Evolutionary conservation across 2,329 filamentous ascomycete species (phyloP).

Genomic region (Colletotrichum tamarilloi): DNA sequence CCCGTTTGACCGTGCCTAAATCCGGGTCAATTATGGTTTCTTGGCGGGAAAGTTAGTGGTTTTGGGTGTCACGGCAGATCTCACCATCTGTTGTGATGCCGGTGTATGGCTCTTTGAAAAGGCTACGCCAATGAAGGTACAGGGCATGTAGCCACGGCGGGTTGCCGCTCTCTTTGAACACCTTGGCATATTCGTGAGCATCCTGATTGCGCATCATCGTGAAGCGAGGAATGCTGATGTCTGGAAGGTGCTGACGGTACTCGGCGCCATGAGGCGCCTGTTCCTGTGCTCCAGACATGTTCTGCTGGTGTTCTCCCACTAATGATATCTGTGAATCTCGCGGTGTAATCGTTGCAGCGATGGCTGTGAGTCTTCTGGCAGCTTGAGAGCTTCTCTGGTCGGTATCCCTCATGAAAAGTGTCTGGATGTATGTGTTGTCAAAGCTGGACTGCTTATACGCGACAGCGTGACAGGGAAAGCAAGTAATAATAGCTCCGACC

Average conservation of each 20-base stretch:
- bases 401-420: background rate
- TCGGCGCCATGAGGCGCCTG: conserved; percentile 38
- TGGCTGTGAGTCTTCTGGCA: background rate
- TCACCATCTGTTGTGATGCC: conserved; percentile 76
- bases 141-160: conserved; percentile 76
- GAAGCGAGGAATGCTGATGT: conserved; percentile 71
- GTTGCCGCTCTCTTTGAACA: conserved; percentile 66
- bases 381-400: background rate
- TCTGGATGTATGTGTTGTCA: background rate
- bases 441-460: background rate
- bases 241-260: conserved; percentile 71
- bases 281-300: background rate
- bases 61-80: background rate
- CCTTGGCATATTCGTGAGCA: conserved; percentile 69
- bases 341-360: background rate
- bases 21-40: conserved; percentile 14
- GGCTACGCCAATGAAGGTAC: conserved; percentile 67
- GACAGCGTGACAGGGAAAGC: background rate
- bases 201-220: conserved; percentile 71
- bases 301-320: background rate
- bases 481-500: background rate
- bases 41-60: background rate
- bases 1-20: conserved; percentile 60
- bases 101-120: conserved; percentile 75
- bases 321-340: background rate